Evolutionary conservation across 164 flowering plant genomes (phyloP), one percentile per base, ranked within the genome.

Genomic region (Amborella trichopoda): DNA sequence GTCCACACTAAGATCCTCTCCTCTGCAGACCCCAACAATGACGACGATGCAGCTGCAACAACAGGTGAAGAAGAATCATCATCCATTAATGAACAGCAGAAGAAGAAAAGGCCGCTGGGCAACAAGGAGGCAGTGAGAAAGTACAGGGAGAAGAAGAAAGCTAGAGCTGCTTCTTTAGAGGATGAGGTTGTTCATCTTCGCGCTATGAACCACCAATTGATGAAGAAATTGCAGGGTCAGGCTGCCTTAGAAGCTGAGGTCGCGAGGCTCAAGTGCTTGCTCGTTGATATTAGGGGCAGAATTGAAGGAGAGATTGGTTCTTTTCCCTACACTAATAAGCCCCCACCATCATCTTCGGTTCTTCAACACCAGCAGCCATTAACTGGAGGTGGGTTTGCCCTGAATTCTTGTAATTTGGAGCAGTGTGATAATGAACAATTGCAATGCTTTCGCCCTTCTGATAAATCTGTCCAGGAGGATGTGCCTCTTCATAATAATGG

Each of bases 271-370:
- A 91, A 79, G 69, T 84, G 94, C 63, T 68, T 91, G 69, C 93
- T 91, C 56, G 96, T 88, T 23, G 99, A 91, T 52, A 76, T 91
- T 9, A 66, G 99, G 39, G 99, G 99, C 17, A 78, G 99, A 52
- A 88, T 91, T 55, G 99, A 91, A 70, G 99, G 96, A 18, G 99
- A 84, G 58, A 78, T 91, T 62, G 96, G 99, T 22, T 72, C 88
- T 23, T 91, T 91, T 54, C 99, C 99, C 39, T 91, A 87, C 58
- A n/a, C n/a, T 83, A 80, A 40, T 79, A 69, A 50, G 1, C 61
- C 1, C 42, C 55, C 5, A 68, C 61, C 52, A 45, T 42, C 32
- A 51, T 40, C 9, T 46, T 40, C 23, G 56, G 49, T 22, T n/a
- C 40, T 40, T 42, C 56, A 26, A 75, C 60, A 56, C 36, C 71